Conservation (phyloP, 2,329 filamentous ascomycete genomes). For the Ophiosphaerella korrae region DNA sequence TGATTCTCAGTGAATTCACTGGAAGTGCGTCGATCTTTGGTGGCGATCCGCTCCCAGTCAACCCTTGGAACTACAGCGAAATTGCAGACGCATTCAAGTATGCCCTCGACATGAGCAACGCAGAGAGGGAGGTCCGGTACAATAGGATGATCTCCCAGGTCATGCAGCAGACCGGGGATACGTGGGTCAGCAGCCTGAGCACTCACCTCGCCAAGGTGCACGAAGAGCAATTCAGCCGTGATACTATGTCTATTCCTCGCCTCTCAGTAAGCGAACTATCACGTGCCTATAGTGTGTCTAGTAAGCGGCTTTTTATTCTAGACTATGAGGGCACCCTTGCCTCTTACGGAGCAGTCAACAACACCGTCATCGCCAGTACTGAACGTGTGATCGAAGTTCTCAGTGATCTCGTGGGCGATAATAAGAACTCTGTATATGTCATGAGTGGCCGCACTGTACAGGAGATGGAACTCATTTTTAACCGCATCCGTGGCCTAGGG, state of each 20-base stretch:
- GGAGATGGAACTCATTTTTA: constrained; percentile 86
- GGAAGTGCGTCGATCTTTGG: constrained; percentile 87
- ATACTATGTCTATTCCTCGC: constrained; percentile 84
- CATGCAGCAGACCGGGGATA: constrained; percentile 78
- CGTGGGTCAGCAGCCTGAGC: constrained; percentile 82
- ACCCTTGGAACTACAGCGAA: constrained; percentile 92
- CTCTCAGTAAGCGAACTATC: constrained; percentile 71
- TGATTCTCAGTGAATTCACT: constrained; percentile 94
- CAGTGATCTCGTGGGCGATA: constrained; percentile 79
- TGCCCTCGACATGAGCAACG: constrained; percentile 78
- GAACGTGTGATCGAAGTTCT: constrained; percentile 83
- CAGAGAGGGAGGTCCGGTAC: constrained; percentile 78
- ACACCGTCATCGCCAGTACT: constrained; percentile 84
- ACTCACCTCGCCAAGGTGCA: constrained; percentile 74
- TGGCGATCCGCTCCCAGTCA: constrained; percentile 80
- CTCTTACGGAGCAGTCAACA: constrained; percentile 81
- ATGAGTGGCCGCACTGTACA: constrained; percentile 90
- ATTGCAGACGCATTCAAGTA: constrained; percentile 84
- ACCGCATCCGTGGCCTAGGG: constrained; percentile 79
- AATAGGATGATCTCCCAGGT: constrained; percentile 73
- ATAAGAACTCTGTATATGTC: constrained; percentile 85
- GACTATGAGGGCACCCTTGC: constrained; percentile 95
- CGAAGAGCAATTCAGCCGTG: constrained; percentile 81
- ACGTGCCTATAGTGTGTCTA: constrained; percentile 68
- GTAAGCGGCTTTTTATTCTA: constrained; percentile 80